Percentiles rank a stretch among this genome's conserved stretches.
phyloP scores from a whole-genome alignment of 2,329 filamentous ascomycete species.

The Colletotrichum incanum region DNA sequence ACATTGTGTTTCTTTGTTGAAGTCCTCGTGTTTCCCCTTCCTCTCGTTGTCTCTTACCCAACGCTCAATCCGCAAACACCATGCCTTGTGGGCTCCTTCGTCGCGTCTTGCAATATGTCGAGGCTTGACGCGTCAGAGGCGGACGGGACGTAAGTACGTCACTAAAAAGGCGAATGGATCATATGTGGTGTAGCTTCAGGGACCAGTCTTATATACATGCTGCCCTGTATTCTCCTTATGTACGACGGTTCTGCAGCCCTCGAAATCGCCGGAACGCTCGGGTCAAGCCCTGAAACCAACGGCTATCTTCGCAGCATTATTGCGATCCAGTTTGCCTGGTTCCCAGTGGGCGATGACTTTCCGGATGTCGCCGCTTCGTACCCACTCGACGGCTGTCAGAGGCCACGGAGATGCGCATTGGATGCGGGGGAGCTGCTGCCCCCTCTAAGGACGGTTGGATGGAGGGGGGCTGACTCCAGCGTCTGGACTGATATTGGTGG shows the following conservation, averaged over 20 bases:
- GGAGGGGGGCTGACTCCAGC: conserved; percentile 13
- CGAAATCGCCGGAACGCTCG: conserved; percentile 14
- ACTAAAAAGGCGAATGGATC: conserved; percentile 7
- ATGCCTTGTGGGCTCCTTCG: too few species aligned
- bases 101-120: background rate
- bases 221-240: background rate
- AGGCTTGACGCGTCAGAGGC: background rate
- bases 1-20: conserved; percentile 22
- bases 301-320: background rate
- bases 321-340: background rate
- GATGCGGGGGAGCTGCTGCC: conserved; percentile 28
- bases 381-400: conserved; percentile 17
- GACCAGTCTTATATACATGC: conserved; percentile 10
- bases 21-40: background rate
- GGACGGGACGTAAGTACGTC: background rate
- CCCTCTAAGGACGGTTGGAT: conserved; percentile 5
- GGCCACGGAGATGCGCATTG: background rate
- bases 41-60: too few species aligned
- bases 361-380: conserved; percentile 15
- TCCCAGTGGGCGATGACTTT: background rate
- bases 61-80: background rate
- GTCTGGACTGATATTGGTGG: conserved; percentile 22
- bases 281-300: background rate
- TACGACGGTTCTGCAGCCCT: conserved; percentile 23
- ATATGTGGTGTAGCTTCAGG: conserved; percentile 25